Evolutionary conservation across 1,284 basidiomycete genomes (phyloP), one percentile per base, ranked within the genome.

Genomic region (Marasmius tenuissimus): DNA sequence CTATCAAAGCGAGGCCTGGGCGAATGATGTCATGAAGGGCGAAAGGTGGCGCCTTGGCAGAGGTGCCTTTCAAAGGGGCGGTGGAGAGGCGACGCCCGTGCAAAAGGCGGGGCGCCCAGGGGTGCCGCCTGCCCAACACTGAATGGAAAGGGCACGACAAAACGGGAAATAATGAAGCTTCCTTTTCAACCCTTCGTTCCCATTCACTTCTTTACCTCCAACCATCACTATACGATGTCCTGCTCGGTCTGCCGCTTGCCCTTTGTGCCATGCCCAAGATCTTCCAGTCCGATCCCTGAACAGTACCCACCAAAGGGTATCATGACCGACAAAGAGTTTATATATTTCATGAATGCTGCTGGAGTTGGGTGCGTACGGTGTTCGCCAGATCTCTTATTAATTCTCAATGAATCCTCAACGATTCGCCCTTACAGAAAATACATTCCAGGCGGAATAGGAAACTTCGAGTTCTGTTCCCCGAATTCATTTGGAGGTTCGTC

Each of bases 161-260:
- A 27, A 27, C 2, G 27, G 27, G 27, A 4, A 27, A 27, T 4
- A 27, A 27, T 27, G 27, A 27, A 27, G 27, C 27, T 27, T 27
- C 27, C 4, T 27, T 10, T n/a, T 47, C 16, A n/a, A 2, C 9
- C 9, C 45, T 18, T 14, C n/a, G 16, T 8, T n/a, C 11, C 45
- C 45, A 47, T 10, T 14, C 45, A 5, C 20, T 5, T 47, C 45
- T 20, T 47, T 47, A 16, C 16, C 20, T 10, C 16, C 45, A 2
- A 47, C 45, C 16, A 11, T 14, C 45, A 47, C 45, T 42, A 42
- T 42, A 40, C 9, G n/a, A 70, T 70, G 69, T 69, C 70, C 18
- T 71, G 69, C 60, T 66, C 59, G 55, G 58, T 71, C 35, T 70
- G 70, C 57, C 68, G 66, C 20, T 61, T 72, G 14, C 70, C 69